Evolutionary conservation across 2,329 filamentous ascomycete species (phyloP), one percentile per base, ranked within the genome.

Genomic region (Aureobasidium pullulans): DNA sequence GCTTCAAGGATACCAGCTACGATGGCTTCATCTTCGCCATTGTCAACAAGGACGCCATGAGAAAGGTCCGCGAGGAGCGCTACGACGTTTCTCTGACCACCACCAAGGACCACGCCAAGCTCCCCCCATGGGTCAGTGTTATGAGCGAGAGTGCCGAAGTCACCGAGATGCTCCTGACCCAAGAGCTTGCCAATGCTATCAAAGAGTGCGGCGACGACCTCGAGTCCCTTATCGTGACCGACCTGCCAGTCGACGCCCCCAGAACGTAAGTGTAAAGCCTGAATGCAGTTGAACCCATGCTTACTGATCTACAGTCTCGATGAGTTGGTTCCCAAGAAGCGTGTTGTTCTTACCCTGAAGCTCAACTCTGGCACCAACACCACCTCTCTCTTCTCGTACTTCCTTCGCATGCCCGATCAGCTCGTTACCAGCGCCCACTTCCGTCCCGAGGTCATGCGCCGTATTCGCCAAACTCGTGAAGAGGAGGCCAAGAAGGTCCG

Each of bases 71-170:
- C 62, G 89, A 96, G 49, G 90, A 96, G 64, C 89, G 94, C 67
- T 99, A 96, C 76, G 94, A 99, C 72, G 79, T 96, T 58, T 96
- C 90, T 57, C 83, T 99, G 66, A 96, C 94, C 43, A 85, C 86
- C 64, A 96, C 93, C 71, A 96, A 96, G 81, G 94, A 99, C 69
- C 84, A 92, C 75, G 72, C 87, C 59, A 96, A 96, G 79, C 84
- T 99, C 36, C 93, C 94, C 36, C 76, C 81, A 64, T 99, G 92
- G 92, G 80, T 87, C 59, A 96, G 90, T 11, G 84, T 96, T 70
- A 97, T 99, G 94, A 95, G 86, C 70, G 94, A 99, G 80, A 96
- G 87, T 75, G 91, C 92, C 61, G 94, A 97, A 76, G 87, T 99
- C 67, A 96, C 92, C 11, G 89, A 96, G 47, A 79, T 84, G 6